phyloP scores from a whole-genome alignment of 2,329 filamentous ascomycete genomes.

The Penicillium brasilianum region DNA sequence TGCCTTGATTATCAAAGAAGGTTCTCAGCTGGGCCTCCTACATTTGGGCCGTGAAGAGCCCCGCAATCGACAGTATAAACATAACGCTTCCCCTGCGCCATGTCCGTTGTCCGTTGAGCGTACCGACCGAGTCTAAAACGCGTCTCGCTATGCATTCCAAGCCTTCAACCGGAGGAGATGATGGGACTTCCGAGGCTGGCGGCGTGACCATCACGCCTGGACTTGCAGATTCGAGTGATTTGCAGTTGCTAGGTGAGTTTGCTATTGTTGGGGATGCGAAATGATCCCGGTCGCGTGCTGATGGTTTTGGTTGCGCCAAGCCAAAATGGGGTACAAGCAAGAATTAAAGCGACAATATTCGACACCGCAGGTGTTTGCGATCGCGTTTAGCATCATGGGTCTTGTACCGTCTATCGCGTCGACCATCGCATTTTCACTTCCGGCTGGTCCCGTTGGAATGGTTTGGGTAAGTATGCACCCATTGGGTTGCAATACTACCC shows the following conservation, averaged over 20 bases:
- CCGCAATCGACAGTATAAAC: not conserved
- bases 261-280: not conserved
- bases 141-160: not conserved
- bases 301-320: constrained; percentile 23
- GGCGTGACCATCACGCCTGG: not conserved
- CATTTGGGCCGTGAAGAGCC: not conserved
- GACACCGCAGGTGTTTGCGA: constrained; percentile 66
- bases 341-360: constrained; percentile 67
- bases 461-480: constrained; percentile 57
- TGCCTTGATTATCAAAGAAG: not conserved
- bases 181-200: not conserved
- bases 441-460: constrained; percentile 64
- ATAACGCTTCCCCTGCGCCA: not conserved
- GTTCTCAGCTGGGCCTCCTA: not conserved
- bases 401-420: constrained; percentile 65
- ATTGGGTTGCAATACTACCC: no score
- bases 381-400: constrained; percentile 66
- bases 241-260: constrained; percentile 32
- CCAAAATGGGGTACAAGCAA: constrained; percentile 59
- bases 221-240: constrained; percentile 30
- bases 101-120: not conserved
- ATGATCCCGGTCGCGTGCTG: constrained; percentile 7
- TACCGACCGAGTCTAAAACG: not conserved
- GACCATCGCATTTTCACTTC: constrained; percentile 63
- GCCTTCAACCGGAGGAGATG: not conserved